Conservation (phyloP, 257 asterid genomes). For the Mentha longifolia region DNA sequence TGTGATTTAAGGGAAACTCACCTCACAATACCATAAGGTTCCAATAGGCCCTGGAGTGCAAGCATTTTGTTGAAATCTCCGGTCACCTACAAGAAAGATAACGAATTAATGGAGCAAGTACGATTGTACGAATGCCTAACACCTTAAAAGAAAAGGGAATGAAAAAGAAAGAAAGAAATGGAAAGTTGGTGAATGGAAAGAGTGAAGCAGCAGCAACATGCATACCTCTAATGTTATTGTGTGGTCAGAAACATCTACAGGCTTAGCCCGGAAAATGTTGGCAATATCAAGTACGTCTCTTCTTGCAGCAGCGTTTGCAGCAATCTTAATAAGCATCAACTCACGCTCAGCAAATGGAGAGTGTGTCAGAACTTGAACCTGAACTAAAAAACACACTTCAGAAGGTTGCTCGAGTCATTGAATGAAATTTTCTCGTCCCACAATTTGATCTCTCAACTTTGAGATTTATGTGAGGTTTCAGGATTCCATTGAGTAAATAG, state of each 20-base stretch:
- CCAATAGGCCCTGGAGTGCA: conserved; percentile 78
- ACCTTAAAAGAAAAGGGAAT: background rate
- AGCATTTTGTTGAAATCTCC: conserved; percentile 87
- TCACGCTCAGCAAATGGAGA: conserved; percentile 93
- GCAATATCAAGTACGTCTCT: conserved; percentile 93
- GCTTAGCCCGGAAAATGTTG: conserved; percentile 83
- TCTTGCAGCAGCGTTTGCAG: conserved; percentile 78
- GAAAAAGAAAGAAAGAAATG: background rate
- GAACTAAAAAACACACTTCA: conserved; percentile 17
- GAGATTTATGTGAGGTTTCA: background rate
- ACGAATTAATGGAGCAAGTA: conserved; percentile 12
- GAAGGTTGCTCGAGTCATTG: conserved; percentile 3
- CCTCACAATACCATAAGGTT: conserved; percentile 96
- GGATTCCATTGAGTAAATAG: background rate
- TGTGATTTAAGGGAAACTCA: conserved; percentile 38
- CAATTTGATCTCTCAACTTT: background rate
- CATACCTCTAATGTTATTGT: conserved; percentile 80
- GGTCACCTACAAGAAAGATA: conserved; percentile 56
- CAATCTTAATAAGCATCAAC: conserved; percentile 84
- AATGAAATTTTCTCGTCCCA: background rate
- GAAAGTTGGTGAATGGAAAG: background rate
- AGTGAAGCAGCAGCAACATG: conserved; percentile 35
- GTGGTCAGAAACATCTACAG: conserved; percentile 93
- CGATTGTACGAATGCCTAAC: background rate
- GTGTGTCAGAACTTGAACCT: conserved; percentile 82